phyloP scores from a whole-genome alignment of 2,329 filamentous ascomycete genomes.

The Colletotrichum sp. region DNA sequence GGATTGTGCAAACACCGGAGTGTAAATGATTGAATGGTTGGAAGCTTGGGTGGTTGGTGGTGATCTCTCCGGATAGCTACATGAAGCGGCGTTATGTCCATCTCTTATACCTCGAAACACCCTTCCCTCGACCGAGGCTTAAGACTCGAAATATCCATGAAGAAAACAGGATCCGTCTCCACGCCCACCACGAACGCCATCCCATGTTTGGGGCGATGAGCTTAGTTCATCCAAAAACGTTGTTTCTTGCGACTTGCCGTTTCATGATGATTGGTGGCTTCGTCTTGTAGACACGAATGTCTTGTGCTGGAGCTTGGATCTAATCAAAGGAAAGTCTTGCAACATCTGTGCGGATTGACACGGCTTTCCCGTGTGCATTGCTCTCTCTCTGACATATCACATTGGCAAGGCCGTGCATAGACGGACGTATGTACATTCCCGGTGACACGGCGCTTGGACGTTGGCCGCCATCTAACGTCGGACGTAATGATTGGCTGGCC shows the following conservation, averaged over 20 bases:
- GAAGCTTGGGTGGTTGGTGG: neutral
- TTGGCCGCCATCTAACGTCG: neutral
- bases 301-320: neutral
- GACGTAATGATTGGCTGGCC: neutral
- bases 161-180: neutral
- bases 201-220: neutral
- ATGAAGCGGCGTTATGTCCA: neutral
- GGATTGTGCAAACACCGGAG: neutral
- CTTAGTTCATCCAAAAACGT: slow-evolving; percentile 5
- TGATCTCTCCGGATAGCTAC: neutral
- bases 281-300: neutral
- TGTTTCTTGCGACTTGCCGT: slow-evolving; percentile 12
- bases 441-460: neutral
- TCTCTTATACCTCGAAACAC: slow-evolving; percentile 3
- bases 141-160: neutral
- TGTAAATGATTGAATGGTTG: neutral
- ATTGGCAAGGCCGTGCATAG: slow-evolving; percentile 5
- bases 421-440: neutral
- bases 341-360: neutral
- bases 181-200: neutral
- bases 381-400: neutral
- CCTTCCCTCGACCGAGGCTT: neutral
- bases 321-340: neutral
- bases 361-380: neutral
- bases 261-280: slow-evolving; percentile 19